Conservation (phyloP, 179 eudicot species). For the Silene vulgaris region DNA sequence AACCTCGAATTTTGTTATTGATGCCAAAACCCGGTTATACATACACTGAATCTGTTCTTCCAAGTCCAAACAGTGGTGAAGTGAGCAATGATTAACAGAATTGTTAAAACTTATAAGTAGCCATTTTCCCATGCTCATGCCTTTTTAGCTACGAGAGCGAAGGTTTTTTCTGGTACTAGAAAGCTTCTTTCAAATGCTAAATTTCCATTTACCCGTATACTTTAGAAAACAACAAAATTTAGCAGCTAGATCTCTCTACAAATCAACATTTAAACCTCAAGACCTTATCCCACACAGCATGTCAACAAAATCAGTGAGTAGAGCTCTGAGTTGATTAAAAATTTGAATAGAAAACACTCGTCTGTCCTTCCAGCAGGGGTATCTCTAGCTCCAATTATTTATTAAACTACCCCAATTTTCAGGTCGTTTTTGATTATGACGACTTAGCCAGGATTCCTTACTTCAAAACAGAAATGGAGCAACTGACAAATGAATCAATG, state of each 20-base stretch:
- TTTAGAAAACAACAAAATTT: not conserved
- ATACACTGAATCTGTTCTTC: not conserved
- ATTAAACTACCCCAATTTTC: constrained; percentile 12
- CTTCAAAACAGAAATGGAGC: constrained; percentile 39
- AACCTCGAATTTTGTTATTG: not conserved
- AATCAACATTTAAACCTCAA: not conserved
- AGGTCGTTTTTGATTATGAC: constrained; percentile 58
- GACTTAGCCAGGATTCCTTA: constrained; percentile 56
- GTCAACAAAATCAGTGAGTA: not conserved
- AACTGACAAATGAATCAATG: constrained; percentile 38
- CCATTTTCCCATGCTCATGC: not conserved
- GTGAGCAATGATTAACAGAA: too few species aligned
- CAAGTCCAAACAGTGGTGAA: not conserved
- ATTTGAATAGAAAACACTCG: not conserved
- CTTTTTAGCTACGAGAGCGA: not conserved
- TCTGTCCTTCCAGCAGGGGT: not conserved
- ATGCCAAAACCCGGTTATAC: not conserved
- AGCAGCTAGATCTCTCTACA: not conserved
- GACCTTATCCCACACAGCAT: not conserved
- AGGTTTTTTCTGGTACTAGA: not conserved
- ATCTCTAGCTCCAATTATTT: not conserved
- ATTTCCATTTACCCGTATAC: not conserved
- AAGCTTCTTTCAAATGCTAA: not conserved
- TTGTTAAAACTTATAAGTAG: too few species aligned
- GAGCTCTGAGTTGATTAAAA: not conserved